phyloP scores from a whole-genome alignment of 306 rosid genomes.

The Pyrus communis region DNA sequence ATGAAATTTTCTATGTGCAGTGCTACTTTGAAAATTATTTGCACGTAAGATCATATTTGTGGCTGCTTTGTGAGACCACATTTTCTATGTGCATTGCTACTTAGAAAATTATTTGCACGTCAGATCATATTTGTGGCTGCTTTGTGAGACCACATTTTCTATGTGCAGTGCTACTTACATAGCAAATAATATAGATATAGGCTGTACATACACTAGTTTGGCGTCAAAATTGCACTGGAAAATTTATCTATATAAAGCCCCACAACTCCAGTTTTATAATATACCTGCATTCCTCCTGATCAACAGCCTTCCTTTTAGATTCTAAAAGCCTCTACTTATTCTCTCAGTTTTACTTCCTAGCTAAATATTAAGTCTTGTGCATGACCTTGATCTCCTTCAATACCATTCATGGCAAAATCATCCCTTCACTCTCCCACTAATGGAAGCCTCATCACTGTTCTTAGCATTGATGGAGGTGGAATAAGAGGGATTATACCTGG shows the following conservation, averaged over 20 bases:
- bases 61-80: too few relatives aligned
- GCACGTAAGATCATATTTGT: neutral
- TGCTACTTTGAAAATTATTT: neutral
- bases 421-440: constrained; percentile 42
- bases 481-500: constrained; percentile 47
- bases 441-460: constrained; percentile 48
- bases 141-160: too few relatives aligned
- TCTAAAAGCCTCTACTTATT: neutral
- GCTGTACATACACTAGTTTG: too few relatives aligned
- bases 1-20: neutral
- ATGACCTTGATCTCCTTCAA: neutral
- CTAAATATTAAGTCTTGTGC: neutral
- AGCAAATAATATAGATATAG: too few relatives aligned
- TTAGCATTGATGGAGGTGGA: constrained; percentile 70
- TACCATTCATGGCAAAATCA: neutral
- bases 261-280: neutral
- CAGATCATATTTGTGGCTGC: too few relatives aligned
- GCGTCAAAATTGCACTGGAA: neutral
- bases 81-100: too few relatives aligned
- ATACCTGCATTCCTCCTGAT: neutral
- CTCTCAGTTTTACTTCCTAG: neutral
- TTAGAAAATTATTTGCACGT: neutral
- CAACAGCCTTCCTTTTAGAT: neutral
- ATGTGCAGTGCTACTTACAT: too few relatives aligned
- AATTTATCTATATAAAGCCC: neutral